These are phyloP conservation scores for Saccharomyces mikatae DNA, from an alignment of 805 yeast species.

Conservation along the genomic window DNA sequence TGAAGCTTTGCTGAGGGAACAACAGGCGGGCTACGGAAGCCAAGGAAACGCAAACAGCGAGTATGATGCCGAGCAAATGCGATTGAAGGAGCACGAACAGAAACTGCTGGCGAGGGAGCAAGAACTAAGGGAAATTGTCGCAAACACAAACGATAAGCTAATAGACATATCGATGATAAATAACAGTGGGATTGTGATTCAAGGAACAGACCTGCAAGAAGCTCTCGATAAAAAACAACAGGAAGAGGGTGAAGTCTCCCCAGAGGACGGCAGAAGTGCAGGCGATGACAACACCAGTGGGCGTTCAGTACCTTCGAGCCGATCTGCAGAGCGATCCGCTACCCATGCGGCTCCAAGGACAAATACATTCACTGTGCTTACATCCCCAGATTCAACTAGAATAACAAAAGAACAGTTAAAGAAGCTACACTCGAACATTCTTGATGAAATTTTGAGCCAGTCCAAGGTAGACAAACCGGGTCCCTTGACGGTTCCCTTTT, in stretches of 20 bases:
- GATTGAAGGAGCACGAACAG: constrained; percentile 18
- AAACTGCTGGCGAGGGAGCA: constrained; percentile 20
- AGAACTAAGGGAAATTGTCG: constrained; percentile 26
- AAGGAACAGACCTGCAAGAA: constrained; percentile 14
- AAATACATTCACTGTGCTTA: background rate
- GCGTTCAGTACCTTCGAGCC: background rate
- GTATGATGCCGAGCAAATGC: constrained; percentile 15
- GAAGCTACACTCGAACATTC: background rate
- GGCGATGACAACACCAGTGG: background rate
- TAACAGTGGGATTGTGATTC: constrained; percentile 29
- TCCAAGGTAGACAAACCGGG: background rate
- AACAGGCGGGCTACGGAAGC: constrained; percentile 23
- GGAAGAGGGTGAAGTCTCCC: background rate
- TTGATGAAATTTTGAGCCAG: background rate
- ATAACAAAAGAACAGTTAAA: background rate
- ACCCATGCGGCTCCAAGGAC: background rate
- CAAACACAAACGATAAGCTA: constrained; percentile 27
- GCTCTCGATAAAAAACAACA: background rate
- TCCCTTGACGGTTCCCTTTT: background rate
- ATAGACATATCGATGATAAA: constrained; percentile 32
- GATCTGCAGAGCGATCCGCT: background rate
- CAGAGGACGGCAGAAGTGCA: background rate
- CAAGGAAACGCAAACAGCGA: constrained; percentile 4
- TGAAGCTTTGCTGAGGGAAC: constrained; percentile 23
- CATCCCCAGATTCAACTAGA: background rate